A percentile compares a stretch with the other conserved stretches of the same genome.
These are phyloP conservation scores for Stagonosporopsis vannaccii DNA, from an alignment of 2,329 filamentous ascomycete species.

Conservation along the genomic window DNA sequence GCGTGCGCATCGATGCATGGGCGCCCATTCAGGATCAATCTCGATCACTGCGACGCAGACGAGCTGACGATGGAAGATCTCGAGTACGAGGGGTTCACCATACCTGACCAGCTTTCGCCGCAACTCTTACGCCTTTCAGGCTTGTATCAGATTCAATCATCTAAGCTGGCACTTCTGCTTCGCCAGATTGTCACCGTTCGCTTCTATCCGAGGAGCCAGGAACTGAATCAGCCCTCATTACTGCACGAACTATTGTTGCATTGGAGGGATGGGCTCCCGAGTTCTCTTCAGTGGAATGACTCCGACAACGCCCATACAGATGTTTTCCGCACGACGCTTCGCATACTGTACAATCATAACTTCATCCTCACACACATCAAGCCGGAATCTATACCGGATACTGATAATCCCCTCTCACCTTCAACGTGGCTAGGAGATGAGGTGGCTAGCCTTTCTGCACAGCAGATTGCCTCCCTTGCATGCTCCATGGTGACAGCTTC, in stretches of 20 bases:
- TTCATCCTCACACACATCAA: slow-evolving; percentile 11
- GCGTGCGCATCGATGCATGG: slow-evolving; percentile 14
- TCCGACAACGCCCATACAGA: background rate
- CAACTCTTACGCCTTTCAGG: background rate
- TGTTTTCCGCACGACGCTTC: slow-evolving; percentile 8
- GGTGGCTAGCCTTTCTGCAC: slow-evolving; percentile 6
- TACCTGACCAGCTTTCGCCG: background rate
- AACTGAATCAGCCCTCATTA: background rate
- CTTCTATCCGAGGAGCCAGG: slow-evolving; percentile 10
- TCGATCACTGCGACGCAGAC: slow-evolving; percentile 13
- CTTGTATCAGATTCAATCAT: slow-evolving; percentile 9
- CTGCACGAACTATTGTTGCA: slow-evolving; percentile 3
- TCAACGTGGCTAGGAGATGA: slow-evolving; percentile 15
- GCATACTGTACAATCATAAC: slow-evolving; percentile 9
- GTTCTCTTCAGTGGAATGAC: slow-evolving; percentile 8
- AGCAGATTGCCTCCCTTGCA: slow-evolving; percentile 10
- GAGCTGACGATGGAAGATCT: slow-evolving; percentile 9
- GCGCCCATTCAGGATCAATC: slow-evolving; percentile 13
- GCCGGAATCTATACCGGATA: background rate
- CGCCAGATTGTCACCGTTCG: slow-evolving; percentile 13
- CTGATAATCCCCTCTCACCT: background rate
- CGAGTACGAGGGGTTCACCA: background rate
- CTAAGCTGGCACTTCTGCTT: slow-evolving; percentile 9
- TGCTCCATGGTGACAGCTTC: slow-evolving; percentile 12
- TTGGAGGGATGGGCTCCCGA: slow-evolving; percentile 3